These are phyloP conservation scores for Candolleomyces aberdarensis DNA, from an alignment of 768 basidiomycete species.

Conservation along the genomic window DNA sequence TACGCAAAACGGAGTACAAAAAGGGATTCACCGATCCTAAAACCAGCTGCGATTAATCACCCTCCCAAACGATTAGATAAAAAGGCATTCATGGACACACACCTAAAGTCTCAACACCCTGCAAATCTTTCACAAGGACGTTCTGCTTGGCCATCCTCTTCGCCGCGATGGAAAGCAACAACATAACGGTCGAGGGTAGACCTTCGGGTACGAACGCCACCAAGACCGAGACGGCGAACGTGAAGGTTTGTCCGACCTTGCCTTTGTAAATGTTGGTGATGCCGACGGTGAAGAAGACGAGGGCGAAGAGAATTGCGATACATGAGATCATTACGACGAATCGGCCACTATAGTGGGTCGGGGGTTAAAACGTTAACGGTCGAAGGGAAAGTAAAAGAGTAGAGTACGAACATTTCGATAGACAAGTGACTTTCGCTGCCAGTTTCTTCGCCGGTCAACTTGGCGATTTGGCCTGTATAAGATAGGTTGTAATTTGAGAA, in stretches of 20 bases:
- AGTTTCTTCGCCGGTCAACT: slow-evolving; percentile 58
- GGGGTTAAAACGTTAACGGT: slow-evolving; percentile 5
- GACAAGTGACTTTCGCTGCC: slow-evolving; percentile 67
- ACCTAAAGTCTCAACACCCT: slow-evolving; percentile 70
- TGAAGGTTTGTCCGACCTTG: slow-evolving; percentile 55
- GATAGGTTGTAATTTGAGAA: slow-evolving; percentile 5
- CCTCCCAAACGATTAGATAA: slow-evolving; percentile 14
- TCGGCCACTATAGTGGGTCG: slow-evolving; percentile 34
- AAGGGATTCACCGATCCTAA: slow-evolving; percentile 34
- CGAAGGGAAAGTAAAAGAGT: neutral
- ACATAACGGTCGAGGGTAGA: slow-evolving; percentile 63
- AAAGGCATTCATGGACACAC: slow-evolving; percentile 16
- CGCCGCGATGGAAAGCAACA: slow-evolving; percentile 65
- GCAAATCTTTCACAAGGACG: slow-evolving; percentile 71
- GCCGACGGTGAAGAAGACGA: slow-evolving; percentile 65
- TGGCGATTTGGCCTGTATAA: slow-evolving; percentile 59
- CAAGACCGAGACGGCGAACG: slow-evolving; percentile 58
- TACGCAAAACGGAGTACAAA: neutral
- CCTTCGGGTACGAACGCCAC: slow-evolving; percentile 65
- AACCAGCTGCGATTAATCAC: slow-evolving; percentile 37
- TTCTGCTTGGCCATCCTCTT: slow-evolving; percentile 71
- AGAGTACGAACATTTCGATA: slow-evolving; percentile 51
- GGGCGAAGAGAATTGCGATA: slow-evolving; percentile 58
- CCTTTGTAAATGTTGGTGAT: slow-evolving; percentile 66
- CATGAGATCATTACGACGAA: slow-evolving; percentile 62